Percentiles rank a stretch among this genome's conserved stretches.
phyloP scores from a whole-genome alignment of 2,329 filamentous ascomycete species.

The Cordyceps cicadae region DNA sequence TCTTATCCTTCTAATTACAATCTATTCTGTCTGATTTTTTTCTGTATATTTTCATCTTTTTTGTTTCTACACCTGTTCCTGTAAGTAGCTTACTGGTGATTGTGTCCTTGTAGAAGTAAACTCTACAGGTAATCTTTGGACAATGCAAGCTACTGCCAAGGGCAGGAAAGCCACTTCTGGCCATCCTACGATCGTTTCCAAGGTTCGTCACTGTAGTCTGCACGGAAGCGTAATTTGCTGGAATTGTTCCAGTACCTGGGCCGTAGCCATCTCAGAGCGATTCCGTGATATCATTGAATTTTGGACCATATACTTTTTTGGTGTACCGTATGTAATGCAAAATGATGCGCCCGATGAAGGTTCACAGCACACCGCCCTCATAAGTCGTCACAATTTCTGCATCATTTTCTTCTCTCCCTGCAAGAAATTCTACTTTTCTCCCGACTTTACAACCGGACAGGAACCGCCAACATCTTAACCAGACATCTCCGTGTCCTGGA shows the following conservation, averaged over 20 bases:
- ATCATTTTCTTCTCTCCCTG: too few species aligned
- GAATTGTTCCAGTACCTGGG: neutral
- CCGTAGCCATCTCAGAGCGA: neutral
- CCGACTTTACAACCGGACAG: neutral
- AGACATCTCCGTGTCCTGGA: constrained; percentile 62
- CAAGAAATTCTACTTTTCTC: neutral
- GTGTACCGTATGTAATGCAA: constrained; percentile 1
- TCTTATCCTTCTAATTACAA: too few species aligned
- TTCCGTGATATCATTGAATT: neutral
- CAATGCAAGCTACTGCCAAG: too few species aligned
- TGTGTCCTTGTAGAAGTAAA: too few species aligned
- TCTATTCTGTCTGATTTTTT: too few species aligned
- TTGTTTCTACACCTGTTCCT: too few species aligned
- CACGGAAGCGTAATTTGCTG: neutral
- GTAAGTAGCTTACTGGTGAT: too few species aligned
- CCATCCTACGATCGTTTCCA: too few species aligned
- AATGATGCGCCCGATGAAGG: neutral
- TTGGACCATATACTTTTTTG: neutral
- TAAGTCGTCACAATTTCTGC: neutral
- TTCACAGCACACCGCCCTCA: neutral
- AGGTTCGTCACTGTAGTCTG: neutral
- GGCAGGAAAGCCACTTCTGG: too few species aligned
- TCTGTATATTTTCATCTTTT: too few species aligned
- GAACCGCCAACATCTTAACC: constrained; percentile 20
- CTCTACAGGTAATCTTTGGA: too few species aligned